Evolutionary conservation across 2,329 filamentous ascomycete genomes (phyloP), one percentile per base, ranked within the genome.

Genomic region (Colletotrichum graminicola): DNA sequence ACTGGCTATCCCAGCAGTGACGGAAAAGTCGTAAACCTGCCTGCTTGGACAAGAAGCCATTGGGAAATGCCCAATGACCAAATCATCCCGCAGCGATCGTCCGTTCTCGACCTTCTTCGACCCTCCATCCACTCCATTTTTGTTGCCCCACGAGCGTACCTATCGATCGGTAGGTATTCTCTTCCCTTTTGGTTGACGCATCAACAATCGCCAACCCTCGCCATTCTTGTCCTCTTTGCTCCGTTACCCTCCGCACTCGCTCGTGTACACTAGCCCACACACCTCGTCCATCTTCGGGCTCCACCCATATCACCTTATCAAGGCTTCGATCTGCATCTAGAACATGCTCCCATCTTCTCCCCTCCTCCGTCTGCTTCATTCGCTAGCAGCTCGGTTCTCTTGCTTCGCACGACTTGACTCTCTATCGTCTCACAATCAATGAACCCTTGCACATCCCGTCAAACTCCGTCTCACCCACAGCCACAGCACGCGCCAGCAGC

Each of bases 321-420:
- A 36, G n/a, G 47, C 51, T 62, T 68, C 64, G 57, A 63, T 36
- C 43, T 63, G 68, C 65, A 32, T 71, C 68, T 68, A 64, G 65
- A 71, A 71, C 52, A 43, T 63, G 43, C 52, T 45, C 41, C 14
- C 41, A 16, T 32, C 39, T 56, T 55, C 52, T 55, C 52, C 26
- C 36, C 47, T 56, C 45, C 52, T 16, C 36, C 65, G 23, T 62
- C 16, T 57, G 21, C 29, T 23, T 47, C 65, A 60, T 63, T 68
- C 45, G 59, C 59, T 68, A 59, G 52, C 52, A 41, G 41, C 57
- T 56, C 65, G 59, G 57, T 67, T 57, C 47, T 67, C 64, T 62
- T 23, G 49, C 47, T 29, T 2, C 39, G 34, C 29, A 34, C 10
- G 8, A 55, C 49, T 39, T 39, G 36, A n/a, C 11, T 54, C 29